These are phyloP conservation scores for Barnettozyma sucrosica DNA, from an alignment of 805 yeast species.

Conservation along the genomic window DNA sequence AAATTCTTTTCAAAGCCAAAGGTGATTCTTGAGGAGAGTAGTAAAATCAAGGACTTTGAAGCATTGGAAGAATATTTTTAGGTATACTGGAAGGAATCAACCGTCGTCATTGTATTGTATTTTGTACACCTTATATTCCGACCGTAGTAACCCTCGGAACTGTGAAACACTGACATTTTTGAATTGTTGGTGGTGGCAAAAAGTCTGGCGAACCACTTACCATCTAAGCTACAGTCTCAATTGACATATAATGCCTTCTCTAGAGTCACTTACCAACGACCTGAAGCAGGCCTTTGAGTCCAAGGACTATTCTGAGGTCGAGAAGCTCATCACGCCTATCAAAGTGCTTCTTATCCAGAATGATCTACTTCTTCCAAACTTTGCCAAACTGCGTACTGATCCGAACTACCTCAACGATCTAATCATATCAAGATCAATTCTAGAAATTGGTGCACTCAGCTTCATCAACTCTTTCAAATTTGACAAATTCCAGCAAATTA, in stretches of 20 bases:
- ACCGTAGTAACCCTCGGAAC: neutral
- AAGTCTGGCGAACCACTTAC: neutral
- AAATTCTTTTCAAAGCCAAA: slow-evolving; percentile 39
- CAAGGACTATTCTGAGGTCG: slow-evolving; percentile 57
- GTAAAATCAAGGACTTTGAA: slow-evolving; percentile 10
- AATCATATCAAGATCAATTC: slow-evolving; percentile 69
- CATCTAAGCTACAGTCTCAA: neutral
- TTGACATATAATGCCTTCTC: slow-evolving; percentile 34
- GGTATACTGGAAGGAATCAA: neutral
- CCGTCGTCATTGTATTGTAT: neutral
- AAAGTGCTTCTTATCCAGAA: slow-evolving; percentile 76
- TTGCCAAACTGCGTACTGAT: slow-evolving; percentile 32
- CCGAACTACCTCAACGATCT: slow-evolving; percentile 52
- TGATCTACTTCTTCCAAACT: slow-evolving; percentile 66
- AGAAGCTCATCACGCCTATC: slow-evolving; percentile 58
- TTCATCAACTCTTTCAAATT: slow-evolving; percentile 61
- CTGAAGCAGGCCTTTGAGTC: slow-evolving; percentile 58
- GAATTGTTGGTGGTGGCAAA: neutral
- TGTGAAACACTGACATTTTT: neutral
- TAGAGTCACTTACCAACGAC: slow-evolving; percentile 65
- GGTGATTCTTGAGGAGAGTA: slow-evolving; percentile 11
- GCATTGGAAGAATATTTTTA: slow-evolving; percentile 10
- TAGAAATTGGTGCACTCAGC: slow-evolving; percentile 84
- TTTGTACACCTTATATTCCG: neutral
- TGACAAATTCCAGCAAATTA: slow-evolving; percentile 62